Percentiles rank a stretch among this genome's conserved stretches.
Conservation (phyloP, 2,329 filamentous ascomycete species). For the Pezicula radicicola region DNA sequence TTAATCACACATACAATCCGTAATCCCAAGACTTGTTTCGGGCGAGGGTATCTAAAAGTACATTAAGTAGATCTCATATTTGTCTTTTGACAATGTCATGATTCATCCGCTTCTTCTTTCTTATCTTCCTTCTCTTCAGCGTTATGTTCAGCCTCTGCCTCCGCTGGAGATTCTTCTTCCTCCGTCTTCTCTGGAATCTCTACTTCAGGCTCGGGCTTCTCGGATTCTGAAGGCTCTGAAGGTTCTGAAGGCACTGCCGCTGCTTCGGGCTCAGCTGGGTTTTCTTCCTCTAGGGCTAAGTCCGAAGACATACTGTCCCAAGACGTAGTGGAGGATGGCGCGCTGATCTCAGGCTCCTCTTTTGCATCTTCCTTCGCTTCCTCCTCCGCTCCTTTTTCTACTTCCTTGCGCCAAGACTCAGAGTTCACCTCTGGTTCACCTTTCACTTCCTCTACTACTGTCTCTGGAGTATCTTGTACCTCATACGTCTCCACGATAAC, state of each 20-base stretch:
- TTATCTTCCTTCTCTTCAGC: conserved; percentile 2
- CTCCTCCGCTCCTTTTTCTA: conserved; percentile 5
- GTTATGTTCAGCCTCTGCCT: neutral
- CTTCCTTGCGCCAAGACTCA: conserved; percentile 5
- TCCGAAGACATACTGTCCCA: conserved; percentile 17
- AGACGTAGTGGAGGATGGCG: conserved; percentile 12
- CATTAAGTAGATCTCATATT: neutral
- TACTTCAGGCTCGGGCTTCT: conserved; percentile 14
- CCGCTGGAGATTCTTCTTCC: neutral
- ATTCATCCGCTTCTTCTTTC: conserved; percentile 1
- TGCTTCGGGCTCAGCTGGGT: conserved; percentile 10
- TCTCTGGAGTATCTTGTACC: conserved; percentile 13
- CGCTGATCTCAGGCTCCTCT: conserved; percentile 7
- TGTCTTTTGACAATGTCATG: neutral
- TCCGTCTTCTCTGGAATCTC: conserved; percentile 18
- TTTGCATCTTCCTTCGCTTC: conserved; percentile 6
- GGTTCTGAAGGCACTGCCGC: conserved; percentile 20
- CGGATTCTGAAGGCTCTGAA: conserved; percentile 18
- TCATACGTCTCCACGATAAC: conserved; percentile 28
- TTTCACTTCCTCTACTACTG: conserved; percentile 11
- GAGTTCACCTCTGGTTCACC: conserved; percentile 10
- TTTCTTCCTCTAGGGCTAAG: neutral
- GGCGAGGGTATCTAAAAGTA: conserved; percentile 1
- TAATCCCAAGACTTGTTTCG: too few relatives aligned
- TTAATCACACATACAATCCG: too few relatives aligned